phyloP scores from a whole-genome alignment of 1,284 basidiomycete species.

The Malassezia sp. region DNA sequence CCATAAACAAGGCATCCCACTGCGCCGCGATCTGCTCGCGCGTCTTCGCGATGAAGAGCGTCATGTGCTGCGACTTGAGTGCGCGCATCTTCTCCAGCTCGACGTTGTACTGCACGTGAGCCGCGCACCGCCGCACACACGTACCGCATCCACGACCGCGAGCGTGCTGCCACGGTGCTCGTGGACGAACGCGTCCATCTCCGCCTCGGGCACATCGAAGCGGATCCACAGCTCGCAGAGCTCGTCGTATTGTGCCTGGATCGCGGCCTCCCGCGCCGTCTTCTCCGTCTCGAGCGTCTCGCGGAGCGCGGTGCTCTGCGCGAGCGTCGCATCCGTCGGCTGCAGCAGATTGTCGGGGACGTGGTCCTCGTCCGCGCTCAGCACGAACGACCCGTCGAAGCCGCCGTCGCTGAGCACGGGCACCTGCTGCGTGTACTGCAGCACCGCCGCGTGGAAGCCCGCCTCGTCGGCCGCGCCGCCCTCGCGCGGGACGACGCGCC shows the following conservation, averaged over 20 bases:
- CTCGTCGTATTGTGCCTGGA: slow-evolving; percentile 43
- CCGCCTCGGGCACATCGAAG: slow-evolving; percentile 40
- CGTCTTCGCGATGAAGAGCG: slow-evolving; percentile 69
- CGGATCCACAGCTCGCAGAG: slow-evolving; percentile 41
- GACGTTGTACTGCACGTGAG: slow-evolving; percentile 56
- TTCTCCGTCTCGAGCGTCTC: slow-evolving; percentile 35
- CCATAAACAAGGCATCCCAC: slow-evolving; percentile 77
- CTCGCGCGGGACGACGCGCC: slow-evolving; percentile 6
- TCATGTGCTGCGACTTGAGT: slow-evolving; percentile 75
- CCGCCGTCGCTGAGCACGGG: slow-evolving; percentile 19
- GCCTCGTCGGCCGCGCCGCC: slow-evolving; percentile 18
- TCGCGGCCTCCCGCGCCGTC: slow-evolving; percentile 29
- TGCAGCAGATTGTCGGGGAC: slow-evolving; percentile 16
- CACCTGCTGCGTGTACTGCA: slow-evolving; percentile 30
- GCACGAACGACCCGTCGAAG: slow-evolving; percentile 24
- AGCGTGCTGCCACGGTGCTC: slow-evolving; percentile 60
- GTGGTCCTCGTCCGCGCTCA: slow-evolving; percentile 10
- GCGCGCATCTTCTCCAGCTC: slow-evolving; percentile 83
- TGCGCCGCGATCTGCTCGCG: slow-evolving; percentile 67
- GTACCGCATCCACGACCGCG: slow-evolving; percentile 57
- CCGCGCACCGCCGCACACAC: no score
- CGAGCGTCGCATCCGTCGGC: slow-evolving; percentile 22
- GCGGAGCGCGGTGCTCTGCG: slow-evolving; percentile 19
- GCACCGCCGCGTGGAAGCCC: slow-evolving; percentile 26
- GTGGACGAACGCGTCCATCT: slow-evolving; percentile 44